phyloP scores from a whole-genome alignment of 352 stramenopile genomes.

The Phytophthora sojae region DNA sequence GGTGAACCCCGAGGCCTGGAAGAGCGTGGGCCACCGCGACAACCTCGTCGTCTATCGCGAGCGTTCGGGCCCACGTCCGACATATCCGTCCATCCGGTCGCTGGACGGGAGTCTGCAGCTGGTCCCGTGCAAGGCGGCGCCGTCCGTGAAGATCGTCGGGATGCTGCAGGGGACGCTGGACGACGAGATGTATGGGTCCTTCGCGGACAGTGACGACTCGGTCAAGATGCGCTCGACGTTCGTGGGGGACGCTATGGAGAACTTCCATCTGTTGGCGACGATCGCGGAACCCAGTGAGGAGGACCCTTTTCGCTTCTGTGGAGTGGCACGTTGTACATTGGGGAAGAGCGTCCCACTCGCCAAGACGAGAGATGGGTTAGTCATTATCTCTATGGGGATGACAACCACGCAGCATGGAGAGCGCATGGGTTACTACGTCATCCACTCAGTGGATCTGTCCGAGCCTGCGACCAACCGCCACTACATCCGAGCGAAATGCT shows the following conservation, averaged over 20 bases:
- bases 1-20: constrained; percentile 49
- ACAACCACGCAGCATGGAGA: constrained; percentile 54
- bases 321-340: constrained; percentile 52
- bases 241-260: constrained; percentile 42
- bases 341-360: constrained; percentile 35
- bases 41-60: constrained; percentile 60
- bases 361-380: constrained; percentile 52
- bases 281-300: constrained; percentile 48
- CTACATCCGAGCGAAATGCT: constrained; percentile 51
- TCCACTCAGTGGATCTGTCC: constrained; percentile 62
- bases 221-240: constrained; percentile 42
- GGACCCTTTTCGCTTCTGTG: constrained; percentile 68
- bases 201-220: constrained; percentile 52
- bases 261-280: constrained; percentile 48
- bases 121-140: constrained; percentile 40
- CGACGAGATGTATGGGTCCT: constrained; percentile 62
- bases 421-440: constrained; percentile 52
- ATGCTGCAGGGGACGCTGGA: constrained; percentile 49
- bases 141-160: constrained; percentile 44
- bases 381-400: constrained; percentile 51
- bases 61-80: constrained; percentile 28
- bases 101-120: constrained; percentile 37
- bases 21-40: constrained; percentile 50
- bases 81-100: constrained; percentile 44
- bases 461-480: constrained; percentile 35